Base-by-base conservation (phyloP, 2,329 filamentous ascomycete species). In the Aspergillus texensis region DNA sequence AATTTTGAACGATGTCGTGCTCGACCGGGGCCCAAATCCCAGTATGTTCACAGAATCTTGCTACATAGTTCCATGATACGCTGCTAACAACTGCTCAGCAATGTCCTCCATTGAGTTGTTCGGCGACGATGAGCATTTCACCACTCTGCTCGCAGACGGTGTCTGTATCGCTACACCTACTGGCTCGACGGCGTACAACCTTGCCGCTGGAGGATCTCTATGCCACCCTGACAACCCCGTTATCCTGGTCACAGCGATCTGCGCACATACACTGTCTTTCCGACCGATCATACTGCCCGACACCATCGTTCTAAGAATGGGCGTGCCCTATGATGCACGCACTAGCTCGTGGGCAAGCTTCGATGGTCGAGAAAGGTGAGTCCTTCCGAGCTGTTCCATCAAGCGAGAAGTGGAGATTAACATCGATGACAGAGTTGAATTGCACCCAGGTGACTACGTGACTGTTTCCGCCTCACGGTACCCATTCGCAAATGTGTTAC, bases 281-380 rank as follows among this genome's bases (percentile, higher is more conserved):
- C 86, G 95, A 12, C 94, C 94, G n/a, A 95, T 98, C 72, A 95
- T 98, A 72, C 84, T 98, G 3, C 95, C 95, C 0, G 95, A 99
- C 79, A 97, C 94, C 0, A 96, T 98, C 66, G 94, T 98, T 1
- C 83, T 99, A 64, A 88, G 95, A 43, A 86, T 97, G 21, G 95
- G 94, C 12, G 94, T 98, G n/a, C 95, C 95, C 0, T 98, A 97
- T 76, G 90, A 96, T 77, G 92, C 94, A 10, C 85, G 95, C 57
- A 93, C 93, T 5, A 91, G 88, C 70, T 94, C 91, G 46, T 99
- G 95, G 94, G 95, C 94, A n/a, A 96, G 93, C 77, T 99, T 99
- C 75, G 95, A 99, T 78, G 95, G 95, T 1, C 87, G 93, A 65
- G 93, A 97, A 82, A 88, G 93, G 80, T 85, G 71, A 70, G 78